Conservation (phyloP, 2,329 filamentous ascomycete genomes). For the Colletotrichum zoysiae region DNA sequence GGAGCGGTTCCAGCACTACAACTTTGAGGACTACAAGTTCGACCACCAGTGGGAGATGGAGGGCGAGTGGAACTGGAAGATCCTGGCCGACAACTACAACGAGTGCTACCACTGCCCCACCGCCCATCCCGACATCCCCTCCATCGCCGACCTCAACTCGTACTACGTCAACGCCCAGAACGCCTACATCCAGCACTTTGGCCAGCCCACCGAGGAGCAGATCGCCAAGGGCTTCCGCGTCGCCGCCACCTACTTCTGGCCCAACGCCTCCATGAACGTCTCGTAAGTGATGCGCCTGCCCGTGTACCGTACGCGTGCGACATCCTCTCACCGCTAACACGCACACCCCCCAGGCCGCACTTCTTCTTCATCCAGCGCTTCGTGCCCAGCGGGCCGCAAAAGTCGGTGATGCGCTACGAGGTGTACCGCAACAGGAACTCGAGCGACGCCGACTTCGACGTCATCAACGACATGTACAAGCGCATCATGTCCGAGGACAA, state of each 20-base stretch:
- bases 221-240: conserved; percentile 60
- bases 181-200: conserved; percentile 64
- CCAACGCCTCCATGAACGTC: conserved; percentile 64
- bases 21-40: conserved; percentile 67
- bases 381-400: conserved; percentile 64
- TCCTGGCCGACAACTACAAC: conserved; percentile 74
- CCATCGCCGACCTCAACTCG: conserved; percentile 67
- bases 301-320: background rate
- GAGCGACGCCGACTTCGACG: conserved; percentile 68
- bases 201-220: conserved; percentile 61
- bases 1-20: conserved; percentile 57
- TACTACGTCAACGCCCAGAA: conserved; percentile 65
- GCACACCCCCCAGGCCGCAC: conserved; percentile 57
- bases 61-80: conserved; percentile 71
- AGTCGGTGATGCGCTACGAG: conserved; percentile 71
- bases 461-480: conserved; percentile 71
- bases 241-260: conserved; percentile 62
- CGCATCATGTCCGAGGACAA: conserved; percentile 76
- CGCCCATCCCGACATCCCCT: conserved; percentile 69
- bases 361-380: conserved; percentile 76
- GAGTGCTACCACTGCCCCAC: conserved; percentile 74
- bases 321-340: conserved; percentile 5
- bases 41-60: conserved; percentile 70
- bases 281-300: conserved; percentile 54
- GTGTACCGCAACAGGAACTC: conserved; percentile 72